A percentile compares a stretch with the other conserved stretches of the same genome.
These are phyloP conservation scores for Scutellaria baicalensis DNA, from an alignment of 257 asterid genomes.

Conservation along the genomic window DNA sequence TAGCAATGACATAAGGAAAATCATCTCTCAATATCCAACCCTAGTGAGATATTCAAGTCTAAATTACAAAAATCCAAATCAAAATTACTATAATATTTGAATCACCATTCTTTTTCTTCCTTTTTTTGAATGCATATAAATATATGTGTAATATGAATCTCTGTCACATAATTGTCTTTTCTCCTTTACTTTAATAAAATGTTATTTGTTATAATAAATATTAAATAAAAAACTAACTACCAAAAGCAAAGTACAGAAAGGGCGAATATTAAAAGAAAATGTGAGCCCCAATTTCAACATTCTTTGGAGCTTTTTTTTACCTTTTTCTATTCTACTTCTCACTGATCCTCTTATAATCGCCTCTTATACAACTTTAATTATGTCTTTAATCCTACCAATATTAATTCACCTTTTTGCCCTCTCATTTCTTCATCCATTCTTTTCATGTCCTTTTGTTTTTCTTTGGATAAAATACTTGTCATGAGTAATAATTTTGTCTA, in stretches of 20 bases:
- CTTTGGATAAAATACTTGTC: not conserved
- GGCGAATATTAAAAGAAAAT: slow-evolving; percentile 29
- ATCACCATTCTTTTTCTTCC: too few species aligned
- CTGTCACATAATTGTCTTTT: slow-evolving; percentile 1
- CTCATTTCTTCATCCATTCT: not conserved
- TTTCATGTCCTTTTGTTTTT: not conserved
- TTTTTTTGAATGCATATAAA: too few species aligned
- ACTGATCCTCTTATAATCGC: slow-evolving; percentile 19
- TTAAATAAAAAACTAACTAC: slow-evolving; percentile 19
- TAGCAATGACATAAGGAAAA: too few species aligned
- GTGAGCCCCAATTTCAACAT: slow-evolving; percentile 37
- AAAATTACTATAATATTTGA: too few species aligned
- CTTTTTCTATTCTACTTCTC: slow-evolving; percentile 25
- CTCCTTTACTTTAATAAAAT: not conserved
- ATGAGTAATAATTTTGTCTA: not conserved
- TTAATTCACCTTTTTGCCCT: slow-evolving; percentile 11
- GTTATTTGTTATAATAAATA: too few species aligned
- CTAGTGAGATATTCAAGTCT: too few species aligned
- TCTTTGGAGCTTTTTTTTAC: slow-evolving; percentile 21
- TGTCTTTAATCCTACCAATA: not conserved
- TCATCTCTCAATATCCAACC: too few species aligned
- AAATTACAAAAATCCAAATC: too few species aligned
- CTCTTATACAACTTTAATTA: slow-evolving; percentile 22
- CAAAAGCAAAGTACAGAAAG: slow-evolving; percentile 29
- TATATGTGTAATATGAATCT: not conserved